Evolutionary conservation across 345 rosid species (phyloP).

Genomic region (Draba incana): DNA sequence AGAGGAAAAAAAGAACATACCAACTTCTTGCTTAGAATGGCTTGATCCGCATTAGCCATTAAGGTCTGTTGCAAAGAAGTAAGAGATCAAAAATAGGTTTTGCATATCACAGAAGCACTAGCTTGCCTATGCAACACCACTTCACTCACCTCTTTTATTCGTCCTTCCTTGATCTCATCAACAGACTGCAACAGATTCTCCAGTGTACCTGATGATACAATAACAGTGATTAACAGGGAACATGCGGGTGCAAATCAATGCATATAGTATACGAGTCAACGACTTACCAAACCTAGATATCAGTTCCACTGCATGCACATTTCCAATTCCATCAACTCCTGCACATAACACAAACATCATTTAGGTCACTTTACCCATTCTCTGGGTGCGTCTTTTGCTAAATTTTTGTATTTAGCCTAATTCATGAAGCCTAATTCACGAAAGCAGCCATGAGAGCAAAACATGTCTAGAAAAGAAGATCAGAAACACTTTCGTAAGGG

Average conservation of each 20-base stretch:
- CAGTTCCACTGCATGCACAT: slow-evolving; percentile 72
- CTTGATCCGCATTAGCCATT: slow-evolving; percentile 61
- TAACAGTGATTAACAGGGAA: slow-evolving; percentile 16
- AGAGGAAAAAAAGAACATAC: slow-evolving; percentile 41
- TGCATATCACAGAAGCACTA: slow-evolving; percentile 16
- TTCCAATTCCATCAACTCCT: slow-evolving; percentile 92
- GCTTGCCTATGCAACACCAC: slow-evolving; percentile 7
- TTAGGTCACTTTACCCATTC: slow-evolving; percentile 12
- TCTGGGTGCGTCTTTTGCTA: neutral
- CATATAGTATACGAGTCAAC: slow-evolving; percentile 9
- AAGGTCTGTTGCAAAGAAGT: slow-evolving; percentile 51
- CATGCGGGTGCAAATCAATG: neutral
- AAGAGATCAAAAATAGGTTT: slow-evolving; percentile 18
- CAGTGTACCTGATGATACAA: slow-evolving; percentile 55
- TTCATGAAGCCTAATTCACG: slow-evolving; percentile 14
- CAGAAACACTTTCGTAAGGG: neutral
- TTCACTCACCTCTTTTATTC: slow-evolving; percentile 59
- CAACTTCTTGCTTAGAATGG: slow-evolving; percentile 79
- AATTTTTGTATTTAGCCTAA: slow-evolving; percentile 3
- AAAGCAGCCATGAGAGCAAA: neutral
- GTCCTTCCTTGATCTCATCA: slow-evolving; percentile 71
- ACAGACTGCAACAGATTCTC: slow-evolving; percentile 74
- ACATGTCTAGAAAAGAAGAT: neutral
- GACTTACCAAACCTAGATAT: slow-evolving; percentile 75
- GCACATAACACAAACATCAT: slow-evolving; percentile 38